Conservation (phyloP, 1,284 basidiomycete species). For the Pyrrhoderma noxium region DNA sequence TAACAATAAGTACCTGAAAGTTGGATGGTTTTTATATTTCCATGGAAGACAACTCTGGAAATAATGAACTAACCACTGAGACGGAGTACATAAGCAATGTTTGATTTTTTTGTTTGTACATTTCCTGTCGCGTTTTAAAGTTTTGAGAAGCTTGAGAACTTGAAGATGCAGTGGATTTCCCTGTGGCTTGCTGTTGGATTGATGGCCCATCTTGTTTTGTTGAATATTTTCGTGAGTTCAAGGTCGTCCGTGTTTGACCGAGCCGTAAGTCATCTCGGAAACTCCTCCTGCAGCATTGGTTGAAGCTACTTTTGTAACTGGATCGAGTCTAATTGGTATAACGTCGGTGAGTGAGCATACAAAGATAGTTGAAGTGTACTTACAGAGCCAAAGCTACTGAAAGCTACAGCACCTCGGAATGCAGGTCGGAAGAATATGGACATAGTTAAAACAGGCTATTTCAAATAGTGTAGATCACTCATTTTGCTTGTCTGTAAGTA, state of each 20-base stretch:
- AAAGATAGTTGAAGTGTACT: background rate
- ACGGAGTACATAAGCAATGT: constrained; percentile 74
- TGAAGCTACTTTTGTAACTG: too few relatives aligned
- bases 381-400: background rate
- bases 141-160: background rate
- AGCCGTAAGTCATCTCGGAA: too few relatives aligned
- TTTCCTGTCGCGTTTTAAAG: constrained; percentile 25
- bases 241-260: too few relatives aligned
- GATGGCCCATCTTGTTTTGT: background rate
- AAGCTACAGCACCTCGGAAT: background rate
- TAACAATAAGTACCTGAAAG: constrained; percentile 64
- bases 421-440: constrained; percentile 8
- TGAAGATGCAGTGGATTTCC: background rate
- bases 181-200: background rate
- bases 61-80: constrained; percentile 52
- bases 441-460: background rate
- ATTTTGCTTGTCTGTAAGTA: too few relatives aligned
- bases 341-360: too few relatives aligned
- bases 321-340: too few relatives aligned
- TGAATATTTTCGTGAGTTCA: constrained; percentile 1
- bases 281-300: too few relatives aligned
- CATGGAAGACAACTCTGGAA: constrained; percentile 13
- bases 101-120: constrained; percentile 52
- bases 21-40: constrained; percentile 5
- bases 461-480: too few relatives aligned